Conservation (phyloP, 2,329 filamentous ascomycete species). For the Didymellaceae sp. region DNA sequence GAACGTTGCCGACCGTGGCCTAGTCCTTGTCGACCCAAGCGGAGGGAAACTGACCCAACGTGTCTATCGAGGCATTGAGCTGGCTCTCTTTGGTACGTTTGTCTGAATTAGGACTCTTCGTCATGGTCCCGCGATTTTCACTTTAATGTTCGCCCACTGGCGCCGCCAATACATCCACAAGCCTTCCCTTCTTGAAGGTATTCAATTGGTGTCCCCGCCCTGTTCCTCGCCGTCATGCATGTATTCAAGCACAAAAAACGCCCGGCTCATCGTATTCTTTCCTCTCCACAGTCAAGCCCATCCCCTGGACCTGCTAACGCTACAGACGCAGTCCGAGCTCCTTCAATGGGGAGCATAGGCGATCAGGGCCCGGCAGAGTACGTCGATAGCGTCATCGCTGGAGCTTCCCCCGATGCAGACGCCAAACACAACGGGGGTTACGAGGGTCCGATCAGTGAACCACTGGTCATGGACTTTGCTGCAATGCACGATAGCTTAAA, state of each 20-base stretch:
- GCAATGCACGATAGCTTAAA: conserved; percentile 34
- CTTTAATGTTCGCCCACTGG: neutral
- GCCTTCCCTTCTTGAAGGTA: conserved; percentile 1
- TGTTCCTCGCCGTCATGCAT: conserved; percentile 19
- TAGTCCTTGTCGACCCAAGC: conserved; percentile 9
- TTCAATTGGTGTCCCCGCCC: conserved; percentile 7
- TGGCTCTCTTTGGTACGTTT: conserved; percentile 28
- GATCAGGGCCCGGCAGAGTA: conserved; percentile 27
- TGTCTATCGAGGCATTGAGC: conserved; percentile 6
- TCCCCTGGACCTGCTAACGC: conserved; percentile 26
- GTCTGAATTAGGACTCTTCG: conserved; percentile 24
- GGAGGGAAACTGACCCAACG: neutral
- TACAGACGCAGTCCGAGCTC: conserved; percentile 28
- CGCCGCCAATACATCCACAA: conserved; percentile 13
- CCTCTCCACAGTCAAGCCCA: conserved; percentile 29
- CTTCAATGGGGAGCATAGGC: conserved; percentile 35
- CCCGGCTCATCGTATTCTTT: conserved; percentile 40
- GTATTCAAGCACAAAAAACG: conserved; percentile 44
- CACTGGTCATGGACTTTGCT: conserved; percentile 40
- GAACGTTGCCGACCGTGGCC: conserved; percentile 11
- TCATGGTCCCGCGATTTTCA: conserved; percentile 26
- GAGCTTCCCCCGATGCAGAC: conserved; percentile 22
- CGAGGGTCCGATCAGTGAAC: conserved; percentile 36
- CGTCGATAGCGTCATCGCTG: conserved; percentile 40
- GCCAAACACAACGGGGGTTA: conserved; percentile 20